phyloP scores from a whole-genome alignment of 768 basidiomycete species.

The Leccinum aurantiacum region DNA sequence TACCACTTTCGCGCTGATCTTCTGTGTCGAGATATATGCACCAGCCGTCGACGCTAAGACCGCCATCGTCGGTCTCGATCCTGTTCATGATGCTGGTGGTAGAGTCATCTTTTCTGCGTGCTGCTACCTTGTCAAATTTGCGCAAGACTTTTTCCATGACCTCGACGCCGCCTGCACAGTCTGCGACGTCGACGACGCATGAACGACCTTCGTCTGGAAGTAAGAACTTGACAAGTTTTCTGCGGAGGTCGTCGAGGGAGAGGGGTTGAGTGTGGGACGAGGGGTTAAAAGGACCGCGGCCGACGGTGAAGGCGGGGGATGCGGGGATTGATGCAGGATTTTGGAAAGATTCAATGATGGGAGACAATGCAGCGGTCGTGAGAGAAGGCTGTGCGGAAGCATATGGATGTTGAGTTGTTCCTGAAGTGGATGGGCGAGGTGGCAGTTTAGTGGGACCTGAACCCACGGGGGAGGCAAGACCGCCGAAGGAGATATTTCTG shows the following conservation, averaged over 20 bases:
- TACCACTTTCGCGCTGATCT: constrained; percentile 52
- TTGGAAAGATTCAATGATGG: constrained; percentile 67
- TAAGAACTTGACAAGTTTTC: constrained; percentile 86
- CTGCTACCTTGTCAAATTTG: constrained; percentile 74
- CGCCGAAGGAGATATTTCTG: constrained; percentile 52
- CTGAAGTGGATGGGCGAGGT: constrained; percentile 43
- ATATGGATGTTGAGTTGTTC: constrained; percentile 56
- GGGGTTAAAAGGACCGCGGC: constrained; percentile 60
- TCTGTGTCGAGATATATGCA: constrained; percentile 72
- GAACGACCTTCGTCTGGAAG: constrained; percentile 80
- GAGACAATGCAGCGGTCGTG: constrained; percentile 54
- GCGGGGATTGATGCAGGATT: constrained; percentile 38
- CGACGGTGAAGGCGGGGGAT: constrained; percentile 56
- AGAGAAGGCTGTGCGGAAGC: constrained; percentile 50
- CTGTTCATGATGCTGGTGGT: constrained; percentile 46
- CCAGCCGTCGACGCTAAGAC: constrained; percentile 86
- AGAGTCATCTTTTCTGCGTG: constrained; percentile 42
- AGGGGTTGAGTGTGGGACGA: constrained; percentile 41
- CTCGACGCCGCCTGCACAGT: constrained; percentile 80
- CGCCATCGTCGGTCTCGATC: constrained; percentile 70
- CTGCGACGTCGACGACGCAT: constrained; percentile 76
- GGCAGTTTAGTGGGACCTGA: constrained; percentile 44
- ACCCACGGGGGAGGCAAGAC: constrained; percentile 40
- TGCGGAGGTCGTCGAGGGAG: constrained; percentile 75
- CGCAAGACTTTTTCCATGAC: constrained; percentile 85